Evolutionary conservation across 306 rosid genomes (phyloP).

Genomic region (Erythrophleum fordii): DNA sequence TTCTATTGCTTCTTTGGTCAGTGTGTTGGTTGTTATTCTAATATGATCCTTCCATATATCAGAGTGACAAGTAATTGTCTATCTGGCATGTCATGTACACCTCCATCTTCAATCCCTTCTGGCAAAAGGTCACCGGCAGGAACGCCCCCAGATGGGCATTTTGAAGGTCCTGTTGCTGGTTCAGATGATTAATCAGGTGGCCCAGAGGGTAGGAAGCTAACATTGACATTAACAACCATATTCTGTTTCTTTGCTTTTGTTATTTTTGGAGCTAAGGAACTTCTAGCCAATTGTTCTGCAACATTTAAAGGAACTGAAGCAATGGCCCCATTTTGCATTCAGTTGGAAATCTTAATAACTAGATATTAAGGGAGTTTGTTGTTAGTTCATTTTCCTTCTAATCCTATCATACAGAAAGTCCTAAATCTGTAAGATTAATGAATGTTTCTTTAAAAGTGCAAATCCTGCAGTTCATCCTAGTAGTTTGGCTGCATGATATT

Average conservation of each 20-base stretch:
- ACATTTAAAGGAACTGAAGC: not conserved
- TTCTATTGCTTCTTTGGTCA: not conserved
- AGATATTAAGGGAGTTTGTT: no score
- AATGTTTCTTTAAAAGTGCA: no score
- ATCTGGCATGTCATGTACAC: constrained; percentile 16
- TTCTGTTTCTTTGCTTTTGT: not conserved
- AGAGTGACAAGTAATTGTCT: constrained; percentile 27
- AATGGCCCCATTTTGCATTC: no score
- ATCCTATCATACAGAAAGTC: no score
- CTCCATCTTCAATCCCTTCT: not conserved
- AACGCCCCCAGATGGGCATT: not conserved
- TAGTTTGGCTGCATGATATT: no score
- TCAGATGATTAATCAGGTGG: not conserved
- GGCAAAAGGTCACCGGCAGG: not conserved
- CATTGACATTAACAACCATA: not conserved
- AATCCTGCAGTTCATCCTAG: no score
- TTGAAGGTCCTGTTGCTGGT: not conserved
- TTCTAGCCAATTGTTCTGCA: not conserved
- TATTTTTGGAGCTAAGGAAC: not conserved
- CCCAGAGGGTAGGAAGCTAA: not conserved
- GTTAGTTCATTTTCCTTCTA: no score
- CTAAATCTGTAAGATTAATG: no score
- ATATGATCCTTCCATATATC: not conserved
- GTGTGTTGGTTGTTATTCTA: not conserved
- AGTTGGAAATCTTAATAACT: no score